Evolutionary conservation across 2,329 filamentous ascomycete genomes (phyloP).

Genomic region (Epichloe typhina): DNA sequence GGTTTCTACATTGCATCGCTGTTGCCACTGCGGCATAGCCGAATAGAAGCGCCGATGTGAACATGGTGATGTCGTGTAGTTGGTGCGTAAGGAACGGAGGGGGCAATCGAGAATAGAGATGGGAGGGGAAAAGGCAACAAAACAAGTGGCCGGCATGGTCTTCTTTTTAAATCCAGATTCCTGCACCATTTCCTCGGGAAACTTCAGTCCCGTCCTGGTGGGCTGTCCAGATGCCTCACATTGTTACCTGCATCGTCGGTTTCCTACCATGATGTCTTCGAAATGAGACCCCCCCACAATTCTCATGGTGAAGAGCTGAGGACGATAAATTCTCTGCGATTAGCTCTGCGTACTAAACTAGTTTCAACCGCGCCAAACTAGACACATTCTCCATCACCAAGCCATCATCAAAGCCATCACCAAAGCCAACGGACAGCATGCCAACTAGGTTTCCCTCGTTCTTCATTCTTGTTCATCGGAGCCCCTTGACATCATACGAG

Average conservation of each 20-base stretch:
- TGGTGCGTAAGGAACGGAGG: too few species aligned
- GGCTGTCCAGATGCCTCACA: neutral
- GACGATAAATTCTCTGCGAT: neutral
- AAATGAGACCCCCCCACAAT: neutral
- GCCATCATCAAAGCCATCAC: neutral
- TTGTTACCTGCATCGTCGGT: neutral
- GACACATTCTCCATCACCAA: neutral
- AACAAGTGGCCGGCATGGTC: neutral
- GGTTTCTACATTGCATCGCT: conserved; percentile 29
- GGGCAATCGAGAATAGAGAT: neutral
- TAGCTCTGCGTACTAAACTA: neutral
- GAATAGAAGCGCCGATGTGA: conserved; percentile 12
- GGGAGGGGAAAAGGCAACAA: neutral
- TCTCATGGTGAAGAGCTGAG: neutral
- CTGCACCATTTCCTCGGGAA: neutral
- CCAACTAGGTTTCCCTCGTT: neutral
- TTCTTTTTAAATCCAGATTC: neutral
- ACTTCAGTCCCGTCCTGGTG: neutral
- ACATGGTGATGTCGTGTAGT: conserved; percentile 6
- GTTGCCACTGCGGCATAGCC: conserved; percentile 14
- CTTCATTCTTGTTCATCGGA: neutral
- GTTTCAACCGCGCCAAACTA: neutral
- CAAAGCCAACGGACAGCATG: too few species aligned
- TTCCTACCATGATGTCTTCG: neutral
- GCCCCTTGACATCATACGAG: too few species aligned